These are phyloP conservation scores for Talaromyces funiculosus DNA, from an alignment of 2,329 filamentous ascomycete genomes.

Conservation along the genomic window DNA sequence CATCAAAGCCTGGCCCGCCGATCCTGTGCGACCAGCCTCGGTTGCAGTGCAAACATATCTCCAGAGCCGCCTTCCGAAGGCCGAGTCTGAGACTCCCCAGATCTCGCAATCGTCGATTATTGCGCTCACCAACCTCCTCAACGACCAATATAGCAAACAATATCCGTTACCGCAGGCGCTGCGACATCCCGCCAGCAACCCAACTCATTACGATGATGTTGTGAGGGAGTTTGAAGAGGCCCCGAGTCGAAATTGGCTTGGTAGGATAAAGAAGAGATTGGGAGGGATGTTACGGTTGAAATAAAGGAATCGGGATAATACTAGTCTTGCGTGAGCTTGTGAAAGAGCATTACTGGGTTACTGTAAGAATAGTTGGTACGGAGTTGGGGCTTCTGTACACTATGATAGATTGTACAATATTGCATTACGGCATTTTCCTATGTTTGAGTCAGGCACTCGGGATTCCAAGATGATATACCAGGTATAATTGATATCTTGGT, in stretches of 20 bases:
- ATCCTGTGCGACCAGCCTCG: slow-evolving; percentile 40
- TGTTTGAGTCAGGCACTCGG: background rate
- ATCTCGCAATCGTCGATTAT: slow-evolving; percentile 44
- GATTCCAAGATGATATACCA: background rate
- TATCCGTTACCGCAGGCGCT: slow-evolving; percentile 45
- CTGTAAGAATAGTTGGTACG: background rate
- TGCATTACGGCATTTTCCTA: background rate
- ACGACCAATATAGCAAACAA: slow-evolving; percentile 51
- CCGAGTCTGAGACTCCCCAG: slow-evolving; percentile 19
- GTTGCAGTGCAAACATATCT: slow-evolving; percentile 43
- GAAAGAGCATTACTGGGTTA: background rate
- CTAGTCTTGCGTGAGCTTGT: background rate
- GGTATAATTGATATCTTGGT: background rate
- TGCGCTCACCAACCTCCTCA: slow-evolving; percentile 55
- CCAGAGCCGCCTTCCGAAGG: slow-evolving; percentile 26
- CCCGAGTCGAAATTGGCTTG: slow-evolving; percentile 45
- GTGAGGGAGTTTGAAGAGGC: slow-evolving; percentile 50
- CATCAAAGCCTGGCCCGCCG: slow-evolving; percentile 41
- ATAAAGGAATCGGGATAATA: slow-evolving; percentile 20
- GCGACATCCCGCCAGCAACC: slow-evolving; percentile 47
- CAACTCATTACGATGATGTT: slow-evolving; percentile 50
- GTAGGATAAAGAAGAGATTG: slow-evolving; percentile 42
- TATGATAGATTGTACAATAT: background rate
- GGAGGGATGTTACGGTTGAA: slow-evolving; percentile 45
- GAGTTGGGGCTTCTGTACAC: background rate